Base-by-base conservation (phyloP, 148 eudicot species). In the Nyssa sinensis region DNA sequence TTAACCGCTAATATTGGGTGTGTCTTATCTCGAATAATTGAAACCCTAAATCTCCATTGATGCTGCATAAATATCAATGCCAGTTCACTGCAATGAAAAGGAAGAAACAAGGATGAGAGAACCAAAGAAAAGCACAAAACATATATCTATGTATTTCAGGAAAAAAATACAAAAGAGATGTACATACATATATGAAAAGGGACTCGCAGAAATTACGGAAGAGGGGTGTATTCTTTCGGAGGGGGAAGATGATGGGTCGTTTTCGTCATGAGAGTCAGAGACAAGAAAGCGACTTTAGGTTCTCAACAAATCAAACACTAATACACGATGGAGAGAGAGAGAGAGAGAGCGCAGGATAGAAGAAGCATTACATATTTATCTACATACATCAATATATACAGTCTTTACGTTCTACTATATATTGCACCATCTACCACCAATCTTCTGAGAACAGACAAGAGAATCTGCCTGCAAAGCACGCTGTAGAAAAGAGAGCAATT, bases 261-360 rank as follows among this genome's bases (percentile, higher is more conserved):
- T 92, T 53, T 88, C 92, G 78, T 85, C 94, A 82, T 92, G 90
- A 80, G 90, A 92, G 81, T 92, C 88, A 92, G 88, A 80, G 76
- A 74, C 76, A 72, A 37, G 90, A 85, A 87, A 87, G 85, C 79
- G 86, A 87, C 88, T 37, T 80, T 78, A 69, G 78, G 82, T 79
- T 79, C 83, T 86, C 81, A 74, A 53, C 75, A 84, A 87, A 87
- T 87, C 88, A 71, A 51, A 64, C 25, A 32, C 34, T n/a, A n/a
- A 21, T n/a, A 21, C n/a, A 64, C n/a, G 41, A 19, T 1, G 19
- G n/a, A 63, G 67, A 33, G 10, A 31, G 31, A 14, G 31, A 62
- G 21, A 30, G 34, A 16, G 3, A 7, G 41, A 34, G 25, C 33
- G 27, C 12, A 5, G 10, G 23, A 53, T 21, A 19, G 24, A 7